Base-by-base conservation (phyloP, 805 yeast genomes). In the Metschnikowia baotianmanensis region DNA sequence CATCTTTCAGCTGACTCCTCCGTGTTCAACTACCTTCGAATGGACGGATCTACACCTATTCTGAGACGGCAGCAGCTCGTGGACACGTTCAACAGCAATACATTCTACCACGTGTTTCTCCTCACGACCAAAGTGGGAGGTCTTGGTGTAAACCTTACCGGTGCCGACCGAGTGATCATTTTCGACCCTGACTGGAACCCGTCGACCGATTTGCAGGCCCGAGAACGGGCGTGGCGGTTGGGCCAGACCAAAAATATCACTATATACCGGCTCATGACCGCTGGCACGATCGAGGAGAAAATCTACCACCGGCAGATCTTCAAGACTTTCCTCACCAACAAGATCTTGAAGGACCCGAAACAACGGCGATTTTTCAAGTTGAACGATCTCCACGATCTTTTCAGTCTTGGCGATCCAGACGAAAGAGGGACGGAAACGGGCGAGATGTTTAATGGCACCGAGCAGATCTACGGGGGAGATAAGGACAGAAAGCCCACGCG, bases 141-240 rank as follows among this genome's bases (percentile, higher is more conserved):
- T 0, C 67, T 93, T 28, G 99, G 99, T 16, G 86, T 91, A 1
- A 91, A 91, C 59, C 61, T 91, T 33, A 91, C 96, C 0, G 98
- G 98, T 3, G 98, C 99, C 0, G 89, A 89, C 50, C 67, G 98
- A 32, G 96, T 91, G 10, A 87, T 91, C 17, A 91, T 91, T 12
- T 91, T 77, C 58, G 99, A 91, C 56, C 99, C 99, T 0, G 98
- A 93, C 62, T 91, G 99, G 99, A 91, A 91, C 56, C 99, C 99
- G 1, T 88, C 96, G 1, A 93, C 98, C 0, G 99, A 91, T 66
- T 74, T 90, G 45, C 99, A 91, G 62, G 99, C 99, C 0, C 72
- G 98, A 45, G 99, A 91, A 59, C 67, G 99, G 35, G 97, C 98
- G 0, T 93, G 98, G 98, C 72, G 99, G 49, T 71, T 91, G 47